These are phyloP conservation scores for Mycosphaerella sp. DNA, from an alignment of 2,329 filamentous ascomycete species.

Conservation along the genomic window DNA sequence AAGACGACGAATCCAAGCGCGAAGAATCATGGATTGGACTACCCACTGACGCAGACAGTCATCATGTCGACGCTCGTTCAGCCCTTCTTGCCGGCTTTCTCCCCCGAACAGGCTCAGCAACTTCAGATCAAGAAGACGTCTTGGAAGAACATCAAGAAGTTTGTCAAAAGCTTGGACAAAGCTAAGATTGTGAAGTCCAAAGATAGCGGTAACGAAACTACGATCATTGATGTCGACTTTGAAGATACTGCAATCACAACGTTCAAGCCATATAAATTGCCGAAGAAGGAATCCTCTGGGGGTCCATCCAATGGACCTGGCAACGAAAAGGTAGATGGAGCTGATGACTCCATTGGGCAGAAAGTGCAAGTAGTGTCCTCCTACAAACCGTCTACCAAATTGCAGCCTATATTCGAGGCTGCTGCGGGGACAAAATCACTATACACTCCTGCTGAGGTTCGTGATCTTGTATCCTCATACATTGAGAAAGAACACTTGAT, in stretches of 20 bases:
- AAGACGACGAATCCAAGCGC: slow-evolving; percentile 50
- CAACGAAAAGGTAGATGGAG: slow-evolving; percentile 34
- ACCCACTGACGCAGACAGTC: slow-evolving; percentile 58
- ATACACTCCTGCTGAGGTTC: slow-evolving; percentile 56
- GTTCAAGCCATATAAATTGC: slow-evolving; percentile 58
- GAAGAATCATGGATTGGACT: slow-evolving; percentile 51
- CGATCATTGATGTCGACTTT: slow-evolving; percentile 61
- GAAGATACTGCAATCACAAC: slow-evolving; percentile 47
- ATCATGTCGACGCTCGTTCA: slow-evolving; percentile 59
- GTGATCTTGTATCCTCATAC: slow-evolving; percentile 52
- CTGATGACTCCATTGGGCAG: slow-evolving; percentile 42
- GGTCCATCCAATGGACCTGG: slow-evolving; percentile 36
- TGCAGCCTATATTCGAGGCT: slow-evolving; percentile 50
- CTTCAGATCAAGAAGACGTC: slow-evolving; percentile 65
- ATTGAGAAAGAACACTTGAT: slow-evolving; percentile 53
- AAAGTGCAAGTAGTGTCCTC: slow-evolving; percentile 48
- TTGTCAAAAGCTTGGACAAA: slow-evolving; percentile 63
- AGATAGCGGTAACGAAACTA: slow-evolving; percentile 58
- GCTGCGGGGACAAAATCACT: slow-evolving; percentile 42
- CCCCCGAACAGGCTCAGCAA: slow-evolving; percentile 49
- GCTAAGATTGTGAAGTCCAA: slow-evolving; percentile 57
- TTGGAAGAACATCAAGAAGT: slow-evolving; percentile 65
- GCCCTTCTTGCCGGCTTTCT: slow-evolving; percentile 58
- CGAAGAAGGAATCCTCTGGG: slow-evolving; percentile 48
- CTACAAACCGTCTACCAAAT: slow-evolving; percentile 53